Percentiles rank a stretch among this genome's conserved stretches.
Evolutionary conservation across 2,329 filamentous ascomycete genomes (phyloP).

Genomic region (Colletotrichum kahawae): DNA sequence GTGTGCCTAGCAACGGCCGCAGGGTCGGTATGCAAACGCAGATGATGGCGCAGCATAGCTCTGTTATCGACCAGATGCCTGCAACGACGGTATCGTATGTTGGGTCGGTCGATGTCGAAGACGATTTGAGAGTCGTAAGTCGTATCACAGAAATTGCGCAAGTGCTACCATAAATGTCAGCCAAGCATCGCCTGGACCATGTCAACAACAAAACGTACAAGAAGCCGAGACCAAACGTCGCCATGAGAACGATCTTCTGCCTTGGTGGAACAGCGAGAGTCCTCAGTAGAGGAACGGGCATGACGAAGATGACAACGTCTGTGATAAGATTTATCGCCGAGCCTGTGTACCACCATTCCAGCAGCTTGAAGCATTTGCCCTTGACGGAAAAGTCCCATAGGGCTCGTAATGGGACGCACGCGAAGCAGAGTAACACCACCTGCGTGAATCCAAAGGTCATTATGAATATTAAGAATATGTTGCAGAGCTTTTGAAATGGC

Average conservation of each 20-base stretch:
- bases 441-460: slow-evolving; percentile 30
- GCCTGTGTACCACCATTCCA: slow-evolving; percentile 31
- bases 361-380: slow-evolving; percentile 27
- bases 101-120: slow-evolving; percentile 31
- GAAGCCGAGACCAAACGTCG: slow-evolving; percentile 29
- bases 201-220: slow-evolving; percentile 20
- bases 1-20: slow-evolving; percentile 29
- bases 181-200: accelerated
- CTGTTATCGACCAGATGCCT: slow-evolving; percentile 42
- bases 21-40: slow-evolving; percentile 44
- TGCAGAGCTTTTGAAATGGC: slow-evolving; percentile 26
- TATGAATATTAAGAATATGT: slow-evolving; percentile 29
- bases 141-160: slow-evolving; percentile 32
- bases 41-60: slow-evolving; percentile 42
- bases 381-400: slow-evolving; percentile 28
- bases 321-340: slow-evolving; percentile 30
- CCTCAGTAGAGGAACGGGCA: slow-evolving; percentile 29
- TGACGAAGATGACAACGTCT: slow-evolving; percentile 28
- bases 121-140: slow-evolving; percentile 32
- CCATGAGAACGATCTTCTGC: slow-evolving; percentile 25
- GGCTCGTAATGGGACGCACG: slow-evolving; percentile 30
- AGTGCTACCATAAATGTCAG: slow-evolving; percentile 15
- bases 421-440: slow-evolving; percentile 29
- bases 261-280: slow-evolving; percentile 20
- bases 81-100: slow-evolving; percentile 35